Base-by-base conservation (phyloP, 2,329 filamentous ascomycete species). In the Fusarium tricinctum region DNA sequence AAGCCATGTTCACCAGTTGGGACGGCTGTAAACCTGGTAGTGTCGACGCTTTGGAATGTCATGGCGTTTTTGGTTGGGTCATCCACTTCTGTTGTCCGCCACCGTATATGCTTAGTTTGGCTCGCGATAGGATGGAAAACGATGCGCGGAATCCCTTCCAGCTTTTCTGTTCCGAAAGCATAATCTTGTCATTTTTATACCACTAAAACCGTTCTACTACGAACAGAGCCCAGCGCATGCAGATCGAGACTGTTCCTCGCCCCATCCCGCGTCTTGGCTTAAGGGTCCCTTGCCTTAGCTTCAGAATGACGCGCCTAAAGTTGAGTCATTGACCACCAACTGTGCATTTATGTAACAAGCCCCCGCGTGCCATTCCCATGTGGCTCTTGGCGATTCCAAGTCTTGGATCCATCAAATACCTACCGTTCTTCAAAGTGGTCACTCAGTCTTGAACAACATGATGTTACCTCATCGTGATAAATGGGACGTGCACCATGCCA, bases 391-490 rank as follows among this genome's bases (percentile, higher is more conserved):
- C 23, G 35, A 14, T 8, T 39, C 15, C 20, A 28, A 5, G 20
- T 32, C 9, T 19, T 22, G 17, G 17, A 38, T 38, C 17, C 6
- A 12, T 13, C 9, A 8, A 13, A 13, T 19, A 38, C 13, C 3
- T 6, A 23, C 12, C 1, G 19, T 15, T 2, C 7, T 15, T 3
- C 1, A n/a, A 2, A 14, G 15, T n/a, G 13, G 20, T 45, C 9
- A 17, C 33, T 38, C 17, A n/a, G 8, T n/a, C 7, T 19, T 38
- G 15, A 10, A 2, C 35, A 40, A 9, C 19, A 67, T 67, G 63
- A 45, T 52, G 51, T 28, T 59, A 38, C 47, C 45, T 9, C 51
- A 45, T 5, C 49, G 63, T 2, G 63, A 53, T 26, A 61, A 45
- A 19, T 46, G 58, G 42, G 49, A 42, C 30, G 28, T 15, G 12